Conservation (phyloP, 371 early-diverging fungal genomes). For the Phascolomyces articulosus region DNA sequence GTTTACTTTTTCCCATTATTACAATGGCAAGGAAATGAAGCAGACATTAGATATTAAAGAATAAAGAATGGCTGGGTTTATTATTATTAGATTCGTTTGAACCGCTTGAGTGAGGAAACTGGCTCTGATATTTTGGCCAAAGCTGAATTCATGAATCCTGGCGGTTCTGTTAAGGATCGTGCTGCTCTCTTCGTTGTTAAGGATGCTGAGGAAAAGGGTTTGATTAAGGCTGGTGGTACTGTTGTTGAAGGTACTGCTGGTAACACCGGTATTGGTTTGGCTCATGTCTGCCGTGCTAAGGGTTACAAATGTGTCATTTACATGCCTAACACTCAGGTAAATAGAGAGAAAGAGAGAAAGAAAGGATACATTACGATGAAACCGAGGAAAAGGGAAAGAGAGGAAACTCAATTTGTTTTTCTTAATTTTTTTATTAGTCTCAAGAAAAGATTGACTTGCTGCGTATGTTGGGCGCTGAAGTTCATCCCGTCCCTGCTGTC, state of each 20-base stretch:
- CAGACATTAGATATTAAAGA: no score
- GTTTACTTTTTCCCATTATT: no score
- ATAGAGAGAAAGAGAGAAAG: neutral
- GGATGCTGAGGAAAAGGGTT: conserved; percentile 89
- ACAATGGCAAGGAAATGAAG: no score
- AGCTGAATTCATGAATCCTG: conserved; percentile 99
- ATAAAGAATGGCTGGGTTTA: neutral
- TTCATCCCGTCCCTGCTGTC: conserved; percentile 88
- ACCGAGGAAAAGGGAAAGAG: neutral
- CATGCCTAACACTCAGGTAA: conserved; percentile 95
- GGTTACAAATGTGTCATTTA: conserved; percentile 96
- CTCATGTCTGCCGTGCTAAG: conserved; percentile 93
- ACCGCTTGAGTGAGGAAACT: conserved; percentile 78
- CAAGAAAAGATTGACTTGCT: conserved; percentile 94
- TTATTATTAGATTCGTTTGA: conserved; percentile 67
- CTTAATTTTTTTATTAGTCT: conserved; percentile 45
- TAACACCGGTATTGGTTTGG: conserved; percentile 96
- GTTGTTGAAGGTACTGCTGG: conserved; percentile 96
- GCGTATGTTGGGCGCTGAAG: conserved; percentile 91
- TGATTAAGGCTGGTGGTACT: conserved; percentile 89
- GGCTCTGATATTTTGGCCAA: conserved; percentile 91
- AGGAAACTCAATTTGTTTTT: neutral
- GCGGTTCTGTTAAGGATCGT: conserved; percentile 96
- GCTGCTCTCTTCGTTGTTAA: conserved; percentile 93
- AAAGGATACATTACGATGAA: neutral